A percentile compares a stretch with the other conserved stretches of the same genome.
Evolutionary conservation across 768 basidiomycete genomes (phyloP).

Genomic region (Hortiboletus flavorubellus): DNA sequence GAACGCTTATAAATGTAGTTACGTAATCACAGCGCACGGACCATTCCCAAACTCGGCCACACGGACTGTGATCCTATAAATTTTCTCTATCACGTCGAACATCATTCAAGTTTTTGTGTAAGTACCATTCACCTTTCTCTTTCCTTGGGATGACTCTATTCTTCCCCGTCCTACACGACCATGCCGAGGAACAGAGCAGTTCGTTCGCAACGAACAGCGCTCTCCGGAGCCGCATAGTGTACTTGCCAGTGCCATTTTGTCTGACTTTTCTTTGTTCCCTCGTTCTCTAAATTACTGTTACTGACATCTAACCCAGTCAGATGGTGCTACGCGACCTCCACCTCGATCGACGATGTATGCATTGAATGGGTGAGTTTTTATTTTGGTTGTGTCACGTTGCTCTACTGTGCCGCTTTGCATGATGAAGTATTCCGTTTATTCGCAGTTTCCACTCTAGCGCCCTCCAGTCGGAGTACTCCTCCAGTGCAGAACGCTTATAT

Average conservation of each 20-base stretch:
- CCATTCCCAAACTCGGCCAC: constrained; percentile 29
- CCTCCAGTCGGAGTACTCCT: constrained; percentile 70
- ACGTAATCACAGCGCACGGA: constrained; percentile 32
- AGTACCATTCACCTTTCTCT: constrained; percentile 4
- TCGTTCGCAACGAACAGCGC: constrained; percentile 74
- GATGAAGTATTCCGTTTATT: constrained; percentile 72
- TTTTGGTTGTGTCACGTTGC: constrained; percentile 3
- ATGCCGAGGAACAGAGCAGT: constrained; percentile 80
- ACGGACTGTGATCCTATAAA: constrained; percentile 28
- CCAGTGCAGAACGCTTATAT: constrained; percentile 64
- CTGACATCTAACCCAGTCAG: constrained; percentile 18
- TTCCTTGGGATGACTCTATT: constrained; percentile 63
- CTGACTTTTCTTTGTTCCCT: constrained; percentile 43
- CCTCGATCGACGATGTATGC: not conserved
- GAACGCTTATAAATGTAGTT: constrained; percentile 15
- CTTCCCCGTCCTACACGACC: constrained; percentile 92
- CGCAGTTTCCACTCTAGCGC: constrained; percentile 84
- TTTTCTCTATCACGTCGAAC: constrained; percentile 1
- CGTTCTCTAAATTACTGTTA: not conserved
- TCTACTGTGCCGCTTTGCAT: constrained; percentile 24
- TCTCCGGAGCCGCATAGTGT: constrained; percentile 60
- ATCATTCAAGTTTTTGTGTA: constrained; percentile 3
- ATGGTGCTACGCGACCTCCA: not conserved
- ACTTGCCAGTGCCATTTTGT: constrained; percentile 90
- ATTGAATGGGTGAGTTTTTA: constrained; percentile 23